These are phyloP conservation scores for Pichia sp. DNA, from an alignment of 1,139 yeast species.

Conservation along the genomic window DNA sequence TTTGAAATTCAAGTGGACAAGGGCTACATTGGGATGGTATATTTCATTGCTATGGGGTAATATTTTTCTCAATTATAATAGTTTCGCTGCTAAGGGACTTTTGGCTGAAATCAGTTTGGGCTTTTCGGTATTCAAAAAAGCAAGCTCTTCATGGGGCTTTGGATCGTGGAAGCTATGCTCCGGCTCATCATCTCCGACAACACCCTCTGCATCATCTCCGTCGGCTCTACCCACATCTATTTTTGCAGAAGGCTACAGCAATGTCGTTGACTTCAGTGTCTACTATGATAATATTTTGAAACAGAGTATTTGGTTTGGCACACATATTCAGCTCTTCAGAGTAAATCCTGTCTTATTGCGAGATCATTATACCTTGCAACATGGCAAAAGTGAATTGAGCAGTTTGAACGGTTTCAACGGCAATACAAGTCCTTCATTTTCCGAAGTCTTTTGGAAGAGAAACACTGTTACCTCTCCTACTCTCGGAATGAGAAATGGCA, in stretches of 20 bases:
- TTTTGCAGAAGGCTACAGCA: background rate
- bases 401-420: background rate
- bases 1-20: slow-evolving; percentile 57
- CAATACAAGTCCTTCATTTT: slow-evolving; percentile 1
- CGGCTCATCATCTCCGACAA: background rate
- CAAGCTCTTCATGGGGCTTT: slow-evolving; percentile 42
- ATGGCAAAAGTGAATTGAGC: slow-evolving; percentile 12
- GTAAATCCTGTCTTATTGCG: slow-evolving; percentile 28
- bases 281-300: slow-evolving; percentile 33
- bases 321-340: slow-evolving; percentile 57
- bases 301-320: slow-evolving; percentile 58
- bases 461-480: slow-evolving; percentile 10
- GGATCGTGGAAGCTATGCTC: slow-evolving; percentile 15
- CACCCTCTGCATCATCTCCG: slow-evolving; percentile 7
- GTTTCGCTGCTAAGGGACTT: slow-evolving; percentile 20
- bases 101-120: slow-evolving; percentile 35
- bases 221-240: background rate
- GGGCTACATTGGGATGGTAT: slow-evolving; percentile 72
- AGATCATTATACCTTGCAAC: slow-evolving; percentile 16
- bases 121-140: slow-evolving; percentile 42
- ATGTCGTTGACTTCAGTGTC: slow-evolving; percentile 12
- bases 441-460: slow-evolving; percentile 12
- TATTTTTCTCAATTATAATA: slow-evolving; percentile 46
- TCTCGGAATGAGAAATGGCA: slow-evolving; percentile 13
- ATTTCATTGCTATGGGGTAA: slow-evolving; percentile 62